Base-by-base conservation (phyloP, 371 early-diverging fungal genomes). In the Circinella minor region DNA sequence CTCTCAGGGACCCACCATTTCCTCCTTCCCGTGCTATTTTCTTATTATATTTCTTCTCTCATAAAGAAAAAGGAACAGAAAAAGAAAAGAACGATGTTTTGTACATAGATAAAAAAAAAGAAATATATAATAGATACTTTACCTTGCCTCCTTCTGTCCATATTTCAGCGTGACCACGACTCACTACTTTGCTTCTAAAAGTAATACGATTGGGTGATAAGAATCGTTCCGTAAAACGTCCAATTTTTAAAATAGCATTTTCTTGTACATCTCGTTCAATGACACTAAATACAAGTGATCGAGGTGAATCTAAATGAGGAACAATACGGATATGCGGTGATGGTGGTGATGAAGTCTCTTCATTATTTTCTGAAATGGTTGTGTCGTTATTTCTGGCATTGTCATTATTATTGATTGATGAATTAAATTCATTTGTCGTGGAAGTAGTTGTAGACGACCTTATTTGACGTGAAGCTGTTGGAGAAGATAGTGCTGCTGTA, bases 181-280 rank as follows among this genome's bases (percentile, higher is more conserved):
- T 88, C 27, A 95, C 94, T 27, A 95, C 95, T 67, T 95, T 94
- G 74, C 87, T 87, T 75, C 89, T 88, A 79, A 95, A 94, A 36
- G 90, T 85, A 49, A 91, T 88, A 18, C 88, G 74, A 64, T 82
- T 85, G 61, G 80, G 75, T 48, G 64, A 64, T 36, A 70, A 55
- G 36, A 72, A 72, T 34, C 69, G 76, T 39, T 77, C 93, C 4
- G 94, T 93, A 67, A 91, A 93, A 60, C 94, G 82, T 0, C 93
- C 93, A 63, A 94, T 88, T 72, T 93, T 92, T 36, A 94, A 74
- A 0, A 88, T 76, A 36, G 85, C 84, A 63, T 85, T 84, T 57
- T 89, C 86, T 6, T 86, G 78, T 15, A 94, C 87, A 60, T 92
- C 91, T 57, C 92, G 89, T 79, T 91, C 92, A 67, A 93, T 91